Conservation (phyloP, 2,329 filamentous ascomycete genomes). For the Teratosphaeria pseudoeucalypti region DNA sequence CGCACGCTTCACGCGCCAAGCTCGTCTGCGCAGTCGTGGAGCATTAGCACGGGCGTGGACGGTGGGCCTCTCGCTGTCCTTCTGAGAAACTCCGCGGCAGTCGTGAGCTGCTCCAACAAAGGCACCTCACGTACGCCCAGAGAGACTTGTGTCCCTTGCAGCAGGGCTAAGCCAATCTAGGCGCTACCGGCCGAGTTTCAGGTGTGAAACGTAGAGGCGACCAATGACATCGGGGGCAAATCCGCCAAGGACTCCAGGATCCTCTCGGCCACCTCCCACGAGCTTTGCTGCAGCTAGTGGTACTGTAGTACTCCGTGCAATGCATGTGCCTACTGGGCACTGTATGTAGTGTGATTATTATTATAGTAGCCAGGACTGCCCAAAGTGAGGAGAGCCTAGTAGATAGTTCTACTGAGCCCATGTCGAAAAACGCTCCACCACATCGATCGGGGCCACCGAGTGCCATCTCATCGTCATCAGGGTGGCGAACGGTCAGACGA, state of each 20-base stretch:
- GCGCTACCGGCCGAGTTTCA: background rate
- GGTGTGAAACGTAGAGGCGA: background rate
- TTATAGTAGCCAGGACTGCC: background rate
- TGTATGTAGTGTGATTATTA: background rate
- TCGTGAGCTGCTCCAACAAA: background rate
- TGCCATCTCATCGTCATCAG: too few relatives aligned
- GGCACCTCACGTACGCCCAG: background rate
- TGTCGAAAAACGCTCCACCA: too few relatives aligned
- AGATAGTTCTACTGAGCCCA: too few relatives aligned
- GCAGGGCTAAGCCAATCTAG: background rate
- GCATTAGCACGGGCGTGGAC: background rate
- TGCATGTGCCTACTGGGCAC: background rate
- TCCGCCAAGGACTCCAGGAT: background rate
- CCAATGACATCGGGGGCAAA: background rate
- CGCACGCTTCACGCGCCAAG: slow-evolving; percentile 1
- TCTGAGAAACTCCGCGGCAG: background rate
- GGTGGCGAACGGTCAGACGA: too few relatives aligned
- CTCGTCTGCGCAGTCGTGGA: background rate
- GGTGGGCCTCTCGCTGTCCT: background rate
- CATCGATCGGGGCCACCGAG: too few relatives aligned
- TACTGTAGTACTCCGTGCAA: background rate
- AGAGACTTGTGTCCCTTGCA: background rate
- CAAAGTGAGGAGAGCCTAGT: background rate
- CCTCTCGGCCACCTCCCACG: background rate
- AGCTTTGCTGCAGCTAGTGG: background rate